Base-by-base conservation (phyloP, 805 yeast genomes). In the Debaryomyces maramus region DNA sequence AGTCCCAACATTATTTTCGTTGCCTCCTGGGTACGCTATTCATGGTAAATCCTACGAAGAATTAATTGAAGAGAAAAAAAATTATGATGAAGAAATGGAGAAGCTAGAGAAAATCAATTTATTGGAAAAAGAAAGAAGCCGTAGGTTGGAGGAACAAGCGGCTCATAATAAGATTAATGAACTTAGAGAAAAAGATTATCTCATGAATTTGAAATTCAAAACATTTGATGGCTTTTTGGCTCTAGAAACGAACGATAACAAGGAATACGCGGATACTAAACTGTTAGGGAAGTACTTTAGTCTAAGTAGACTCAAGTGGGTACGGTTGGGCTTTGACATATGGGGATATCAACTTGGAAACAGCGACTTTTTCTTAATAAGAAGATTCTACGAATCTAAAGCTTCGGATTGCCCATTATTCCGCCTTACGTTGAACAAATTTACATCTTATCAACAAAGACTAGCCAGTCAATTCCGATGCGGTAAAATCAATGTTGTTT, bases 1-100 rank as follows among this genome's bases (percentile, higher is more conserved):
- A 1, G 70, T 73, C 1, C 86, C 88, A 0, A 71, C 77, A 0
- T 59, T 84, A 10, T 65, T 71, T 26, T 53, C 57, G 0, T 46
- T 65, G 11, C 69, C 70, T 1, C 43, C 48, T 0, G 51, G 45
- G 21, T 50, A 45, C 38, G 38, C 40, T 16, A 45, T 64, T 6
- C 55, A 67, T 16, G 67, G 61, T 3, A 50, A 58, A 9, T 55
- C 70, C 0, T 33, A 63, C 30, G 50, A 55, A 8, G 68, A 70
- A 10, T 52, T 70, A 40, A 51, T 57, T 6, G 46, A 52, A 30
- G 51, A 49, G 16, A 46, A 53, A 34, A 29, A 33, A 10, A 34
- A 17, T 8, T 34, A 38, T 27, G 40, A 34, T 16, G 36, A 36
- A 20, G 48, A 48, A 20, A 35, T 11, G 36, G 29, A 31, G 16